Percentiles rank a stretch among this genome's conserved stretches.
These are phyloP conservation scores for Melanogaster broomeanus DNA, from an alignment of 768 basidiomycete genomes.

Conservation along the genomic window DNA sequence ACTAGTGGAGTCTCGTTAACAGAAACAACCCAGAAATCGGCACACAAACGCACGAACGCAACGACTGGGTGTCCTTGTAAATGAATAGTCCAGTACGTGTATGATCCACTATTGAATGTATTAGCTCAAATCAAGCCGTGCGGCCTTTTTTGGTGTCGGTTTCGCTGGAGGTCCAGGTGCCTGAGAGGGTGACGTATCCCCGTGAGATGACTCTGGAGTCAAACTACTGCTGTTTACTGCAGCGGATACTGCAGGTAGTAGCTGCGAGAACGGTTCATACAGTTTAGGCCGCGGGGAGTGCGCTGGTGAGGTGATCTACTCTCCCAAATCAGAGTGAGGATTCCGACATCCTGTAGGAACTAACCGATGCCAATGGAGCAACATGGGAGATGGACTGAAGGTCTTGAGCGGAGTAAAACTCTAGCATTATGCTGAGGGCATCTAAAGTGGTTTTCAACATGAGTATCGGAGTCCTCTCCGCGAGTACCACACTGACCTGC, in stretches of 20 bases:
- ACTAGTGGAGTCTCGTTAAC: too few species aligned
- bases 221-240: slow-evolving; percentile 38
- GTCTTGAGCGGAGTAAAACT: slow-evolving; percentile 73
- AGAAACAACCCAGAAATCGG: too few species aligned
- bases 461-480: slow-evolving; percentile 5
- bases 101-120: not conserved
- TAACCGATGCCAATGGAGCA: slow-evolving; percentile 48
- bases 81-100: not conserved
- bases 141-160: slow-evolving; percentile 10
- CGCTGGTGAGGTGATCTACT: slow-evolving; percentile 53
- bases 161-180: slow-evolving; percentile 15
- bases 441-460: slow-evolving; percentile 45
- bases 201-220: slow-evolving; percentile 63
- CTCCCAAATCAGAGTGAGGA: slow-evolving; percentile 9
- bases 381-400: slow-evolving; percentile 51
- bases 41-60: too few species aligned
- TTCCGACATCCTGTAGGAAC: slow-evolving; percentile 24
- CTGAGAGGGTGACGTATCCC: slow-evolving; percentile 45
- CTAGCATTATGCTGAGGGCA: slow-evolving; percentile 62
- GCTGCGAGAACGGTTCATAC: slow-evolving; percentile 42
- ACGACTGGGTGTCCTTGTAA: not conserved
- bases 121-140: slow-evolving; percentile 33
- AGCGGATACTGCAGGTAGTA: slow-evolving; percentile 20
- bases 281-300: slow-evolving; percentile 38
- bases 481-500: slow-evolving; percentile 48